phyloP scores from a whole-genome alignment of 2,329 filamentous ascomycete genomes.

The Parasarocladium wereldwijsianum region DNA sequence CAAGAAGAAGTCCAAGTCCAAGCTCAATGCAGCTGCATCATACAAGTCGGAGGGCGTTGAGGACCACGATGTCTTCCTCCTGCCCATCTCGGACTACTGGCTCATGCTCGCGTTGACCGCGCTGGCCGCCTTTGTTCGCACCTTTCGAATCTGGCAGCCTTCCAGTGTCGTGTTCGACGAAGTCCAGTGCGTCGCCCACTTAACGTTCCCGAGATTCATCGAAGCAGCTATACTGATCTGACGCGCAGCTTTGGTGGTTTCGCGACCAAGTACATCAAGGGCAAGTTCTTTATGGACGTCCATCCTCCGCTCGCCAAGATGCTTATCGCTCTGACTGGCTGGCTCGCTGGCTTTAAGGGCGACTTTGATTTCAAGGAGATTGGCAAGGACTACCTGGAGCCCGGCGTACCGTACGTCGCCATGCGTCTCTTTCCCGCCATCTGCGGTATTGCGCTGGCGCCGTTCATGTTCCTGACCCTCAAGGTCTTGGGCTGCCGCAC shows the following conservation, averaged over 20 bases:
- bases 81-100: slow-evolving; percentile 74
- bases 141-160: slow-evolving; percentile 94
- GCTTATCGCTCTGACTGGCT: slow-evolving; percentile 87
- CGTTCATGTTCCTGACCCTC: slow-evolving; percentile 86
- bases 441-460: slow-evolving; percentile 75
- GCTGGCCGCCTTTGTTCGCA: slow-evolving; percentile 62
- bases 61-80: slow-evolving; percentile 83
- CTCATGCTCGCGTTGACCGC: slow-evolving; percentile 58
- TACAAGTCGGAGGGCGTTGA: slow-evolving; percentile 68
- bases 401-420: slow-evolving; percentile 87
- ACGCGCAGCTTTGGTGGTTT: slow-evolving; percentile 83
- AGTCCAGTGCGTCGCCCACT: slow-evolving; percentile 65
- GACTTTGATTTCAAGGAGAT: slow-evolving; percentile 99
- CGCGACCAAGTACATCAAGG: slow-evolving; percentile 98
- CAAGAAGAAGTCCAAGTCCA: slow-evolving; percentile 17
- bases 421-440: slow-evolving; percentile 92
- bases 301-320: slow-evolving; percentile 94
- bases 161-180: slow-evolving; percentile 97
- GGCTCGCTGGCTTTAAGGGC: slow-evolving; percentile 87
- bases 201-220: neutral
- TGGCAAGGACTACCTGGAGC: slow-evolving; percentile 94
- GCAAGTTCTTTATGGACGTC: slow-evolving; percentile 99
- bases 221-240: slow-evolving; percentile 8
- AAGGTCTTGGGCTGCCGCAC: slow-evolving; percentile 85
- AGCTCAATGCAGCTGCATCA: slow-evolving; percentile 30